Evolutionary conservation across 1,284 basidiomycete species (phyloP).

Genomic region (Stygiomarasmius scandens): DNA sequence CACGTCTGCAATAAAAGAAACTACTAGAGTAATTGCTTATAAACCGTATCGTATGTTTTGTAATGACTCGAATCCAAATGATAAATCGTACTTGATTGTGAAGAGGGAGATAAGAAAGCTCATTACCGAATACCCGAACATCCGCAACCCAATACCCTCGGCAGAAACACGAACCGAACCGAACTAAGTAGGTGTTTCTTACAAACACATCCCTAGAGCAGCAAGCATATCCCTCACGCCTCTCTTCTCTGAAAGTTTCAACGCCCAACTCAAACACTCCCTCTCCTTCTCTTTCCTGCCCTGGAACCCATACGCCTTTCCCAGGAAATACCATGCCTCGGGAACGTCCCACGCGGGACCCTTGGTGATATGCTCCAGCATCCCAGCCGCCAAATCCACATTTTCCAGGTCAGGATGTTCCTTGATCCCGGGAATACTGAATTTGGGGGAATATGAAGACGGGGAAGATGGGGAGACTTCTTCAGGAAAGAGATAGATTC

Average conservation of each 20-base stretch:
- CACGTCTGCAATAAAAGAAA: too few relatives aligned
- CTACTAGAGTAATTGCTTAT: too few relatives aligned
- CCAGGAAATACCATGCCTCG: constrained; percentile 91
- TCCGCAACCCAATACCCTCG: neutral
- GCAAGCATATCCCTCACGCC: constrained; percentile 63
- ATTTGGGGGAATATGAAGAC: neutral
- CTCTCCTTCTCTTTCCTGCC: constrained; percentile 70
- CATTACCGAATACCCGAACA: neutral
- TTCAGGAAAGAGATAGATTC: constrained; percentile 65
- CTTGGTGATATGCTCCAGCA: constrained; percentile 63
- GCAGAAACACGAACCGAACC: neutral
- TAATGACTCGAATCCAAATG: too few relatives aligned
- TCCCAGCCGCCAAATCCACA: constrained; percentile 73
- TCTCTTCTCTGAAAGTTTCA: constrained; percentile 71
- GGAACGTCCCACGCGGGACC: constrained; percentile 85
- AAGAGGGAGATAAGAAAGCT: too few relatives aligned
- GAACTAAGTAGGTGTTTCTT: constrained; percentile 18
- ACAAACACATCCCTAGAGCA: constrained; percentile 76
- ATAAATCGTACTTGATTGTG: too few relatives aligned
- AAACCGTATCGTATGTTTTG: too few relatives aligned
- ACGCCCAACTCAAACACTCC: constrained; percentile 76
- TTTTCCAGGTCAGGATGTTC: constrained; percentile 44
- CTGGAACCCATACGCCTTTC: constrained; percentile 76
- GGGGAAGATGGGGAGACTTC: constrained; percentile 12
- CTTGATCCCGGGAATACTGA: neutral